These are phyloP conservation scores for Colletotrichum sp. DNA, from an alignment of 2,329 filamentous ascomycete genomes.

Conservation along the genomic window DNA sequence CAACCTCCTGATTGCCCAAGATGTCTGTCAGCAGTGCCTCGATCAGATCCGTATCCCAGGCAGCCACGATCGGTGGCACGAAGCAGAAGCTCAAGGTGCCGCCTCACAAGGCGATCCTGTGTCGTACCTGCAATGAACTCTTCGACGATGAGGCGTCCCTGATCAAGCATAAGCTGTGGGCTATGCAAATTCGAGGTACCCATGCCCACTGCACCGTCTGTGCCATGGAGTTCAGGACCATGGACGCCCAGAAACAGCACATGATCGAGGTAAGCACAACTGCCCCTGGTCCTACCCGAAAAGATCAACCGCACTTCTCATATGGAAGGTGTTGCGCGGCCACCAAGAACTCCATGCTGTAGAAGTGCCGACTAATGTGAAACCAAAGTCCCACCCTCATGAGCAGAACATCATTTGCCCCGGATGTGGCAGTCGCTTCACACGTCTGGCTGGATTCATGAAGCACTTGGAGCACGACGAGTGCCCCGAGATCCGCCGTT, in stretches of 20 bases:
- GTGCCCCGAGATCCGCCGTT: conserved; percentile 41
- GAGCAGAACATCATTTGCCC: conserved; percentile 50
- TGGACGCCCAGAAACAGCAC: conserved; percentile 40
- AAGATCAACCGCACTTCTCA: background rate
- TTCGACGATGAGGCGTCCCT: background rate
- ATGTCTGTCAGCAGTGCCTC: background rate
- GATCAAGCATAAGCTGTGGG: conserved; percentile 31
- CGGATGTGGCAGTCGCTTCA: conserved; percentile 47
- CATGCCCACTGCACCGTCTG: conserved; percentile 46
- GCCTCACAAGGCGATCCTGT: background rate
- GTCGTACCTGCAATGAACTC: background rate
- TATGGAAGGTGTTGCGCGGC: background rate
- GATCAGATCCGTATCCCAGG: background rate
- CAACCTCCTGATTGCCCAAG: background rate
- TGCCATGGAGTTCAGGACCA: conserved; percentile 35
- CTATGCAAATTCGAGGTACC: conserved; percentile 27
- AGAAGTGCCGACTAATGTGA: conserved; percentile 10
- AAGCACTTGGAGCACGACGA: conserved; percentile 48
- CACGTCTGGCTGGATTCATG: conserved; percentile 41
- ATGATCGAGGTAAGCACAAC: conserved; percentile 22
- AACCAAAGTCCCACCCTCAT: conserved; percentile 39
- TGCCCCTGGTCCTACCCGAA: background rate
- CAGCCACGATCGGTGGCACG: background rate
- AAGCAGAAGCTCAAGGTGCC: background rate
- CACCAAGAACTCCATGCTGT: background rate